Conservation (phyloP, 2,329 filamentous ascomycete species). For the Aspergillus japonicus region DNA sequence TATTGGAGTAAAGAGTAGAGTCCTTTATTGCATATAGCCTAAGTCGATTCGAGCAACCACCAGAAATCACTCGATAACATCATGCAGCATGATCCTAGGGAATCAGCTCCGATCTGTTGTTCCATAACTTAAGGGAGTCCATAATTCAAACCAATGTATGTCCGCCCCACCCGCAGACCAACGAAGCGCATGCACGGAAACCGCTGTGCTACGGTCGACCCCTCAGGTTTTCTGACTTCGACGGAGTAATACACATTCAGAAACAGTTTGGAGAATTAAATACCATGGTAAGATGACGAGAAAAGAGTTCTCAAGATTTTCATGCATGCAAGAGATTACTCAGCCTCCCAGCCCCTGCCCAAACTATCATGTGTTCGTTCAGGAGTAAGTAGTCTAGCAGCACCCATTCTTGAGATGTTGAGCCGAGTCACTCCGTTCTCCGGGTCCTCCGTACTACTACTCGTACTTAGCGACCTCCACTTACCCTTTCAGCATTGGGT, state of each 20-base stretch:
- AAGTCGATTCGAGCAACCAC: no score
- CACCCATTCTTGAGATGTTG: background rate
- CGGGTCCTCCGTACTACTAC: slow-evolving; percentile 2
- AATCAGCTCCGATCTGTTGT: no score
- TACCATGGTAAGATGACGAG: background rate
- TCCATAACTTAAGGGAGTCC: background rate
- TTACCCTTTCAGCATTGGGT: background rate
- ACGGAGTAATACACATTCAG: background rate
- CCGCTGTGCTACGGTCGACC: background rate
- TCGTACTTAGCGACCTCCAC: slow-evolving; percentile 9
- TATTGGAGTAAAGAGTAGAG: background rate
- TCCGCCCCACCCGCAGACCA: background rate
- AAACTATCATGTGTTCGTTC: background rate
- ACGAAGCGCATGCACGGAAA: background rate
- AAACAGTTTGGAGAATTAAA: background rate
- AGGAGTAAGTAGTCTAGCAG: background rate
- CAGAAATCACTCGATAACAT: no score
- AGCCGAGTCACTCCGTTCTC: slow-evolving; percentile 13
- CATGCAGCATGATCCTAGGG: no score
- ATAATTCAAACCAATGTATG: background rate
- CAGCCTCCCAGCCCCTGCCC: background rate
- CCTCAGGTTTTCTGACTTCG: background rate
- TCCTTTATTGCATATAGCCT: no score
- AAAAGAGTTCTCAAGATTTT: background rate
- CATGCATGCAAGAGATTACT: background rate